phyloP scores from a whole-genome alignment of 106 monocot species.

The Allium fistulosum region DNA sequence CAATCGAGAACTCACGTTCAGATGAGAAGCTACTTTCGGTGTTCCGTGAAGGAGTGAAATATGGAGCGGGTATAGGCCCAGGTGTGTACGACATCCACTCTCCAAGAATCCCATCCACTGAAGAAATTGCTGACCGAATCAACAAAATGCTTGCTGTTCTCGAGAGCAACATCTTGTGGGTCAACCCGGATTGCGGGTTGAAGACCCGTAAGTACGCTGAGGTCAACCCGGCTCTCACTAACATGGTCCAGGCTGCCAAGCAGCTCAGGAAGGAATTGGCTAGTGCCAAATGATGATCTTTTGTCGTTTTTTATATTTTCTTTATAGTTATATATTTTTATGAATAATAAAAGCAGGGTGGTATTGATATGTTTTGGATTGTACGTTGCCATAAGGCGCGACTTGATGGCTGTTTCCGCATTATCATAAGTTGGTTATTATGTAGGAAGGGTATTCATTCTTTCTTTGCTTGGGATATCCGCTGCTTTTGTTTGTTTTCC shows the following conservation, averaged over 20 bases:
- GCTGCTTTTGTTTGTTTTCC: no score
- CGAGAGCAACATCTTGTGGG: slow-evolving; percentile 20
- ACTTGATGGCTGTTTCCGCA: no score
- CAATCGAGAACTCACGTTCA: slow-evolving; percentile 20
- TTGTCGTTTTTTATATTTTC: neutral
- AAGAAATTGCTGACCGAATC: slow-evolving; percentile 20
- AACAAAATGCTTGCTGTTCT: slow-evolving; percentile 21
- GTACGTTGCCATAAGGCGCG: no score
- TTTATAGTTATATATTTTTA: no score
- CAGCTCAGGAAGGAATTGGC: slow-evolving; percentile 18
- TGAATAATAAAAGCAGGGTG: no score
- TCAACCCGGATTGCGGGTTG: slow-evolving; percentile 21
- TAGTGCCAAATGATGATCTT: slow-evolving; percentile 11
- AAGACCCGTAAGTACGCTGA: slow-evolving; percentile 22
- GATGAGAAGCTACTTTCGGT: slow-evolving; percentile 23
- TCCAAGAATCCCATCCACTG: slow-evolving; percentile 12
- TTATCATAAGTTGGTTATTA: no score
- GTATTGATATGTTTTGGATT: no score
- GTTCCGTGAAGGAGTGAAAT: slow-evolving; percentile 19
- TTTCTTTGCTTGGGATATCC: no score
- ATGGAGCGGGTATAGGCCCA: slow-evolving; percentile 19
- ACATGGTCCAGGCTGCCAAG: slow-evolving; percentile 15
- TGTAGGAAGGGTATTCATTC: no score
- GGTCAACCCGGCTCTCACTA: slow-evolving; percentile 19
- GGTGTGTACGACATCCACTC: slow-evolving; percentile 24